Conservation (phyloP, 257 asterid genomes). For the Nyctanthes arbortristis region DNA sequence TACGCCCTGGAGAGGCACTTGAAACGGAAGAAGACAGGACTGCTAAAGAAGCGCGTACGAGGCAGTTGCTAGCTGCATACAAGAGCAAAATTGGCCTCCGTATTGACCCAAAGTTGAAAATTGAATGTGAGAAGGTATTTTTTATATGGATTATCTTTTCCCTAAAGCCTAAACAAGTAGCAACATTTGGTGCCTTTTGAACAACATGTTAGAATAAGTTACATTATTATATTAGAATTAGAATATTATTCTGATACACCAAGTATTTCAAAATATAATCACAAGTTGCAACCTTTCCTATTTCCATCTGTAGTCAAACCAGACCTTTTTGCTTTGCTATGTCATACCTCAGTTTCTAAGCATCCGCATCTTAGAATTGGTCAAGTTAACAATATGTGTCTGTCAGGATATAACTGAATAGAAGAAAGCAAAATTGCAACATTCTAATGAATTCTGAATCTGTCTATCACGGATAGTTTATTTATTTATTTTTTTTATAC, state of each 20-base stretch:
- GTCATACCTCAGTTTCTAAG: not conserved
- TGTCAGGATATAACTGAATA: no score
- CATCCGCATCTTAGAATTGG: no score
- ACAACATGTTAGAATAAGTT: not conserved
- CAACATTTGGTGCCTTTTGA: not conserved
- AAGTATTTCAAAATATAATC: not conserved
- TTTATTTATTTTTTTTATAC: no score
- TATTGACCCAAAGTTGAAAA: slow-evolving; percentile 67
- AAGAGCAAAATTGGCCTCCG: slow-evolving; percentile 62
- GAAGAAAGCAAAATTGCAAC: no score
- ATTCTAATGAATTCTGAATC: no score
- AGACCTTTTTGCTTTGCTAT: not conserved
- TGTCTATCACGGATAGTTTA: no score
- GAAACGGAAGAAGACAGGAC: slow-evolving; percentile 77
- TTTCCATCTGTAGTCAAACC: not conserved
- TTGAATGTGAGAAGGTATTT: slow-evolving; percentile 74
- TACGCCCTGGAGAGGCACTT: slow-evolving; percentile 86
- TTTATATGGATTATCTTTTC: not conserved
- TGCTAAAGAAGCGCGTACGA: slow-evolving; percentile 70
- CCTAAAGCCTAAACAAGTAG: not conserved
- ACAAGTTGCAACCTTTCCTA: not conserved
- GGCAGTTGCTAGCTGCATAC: slow-evolving; percentile 71
- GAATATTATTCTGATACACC: not conserved
- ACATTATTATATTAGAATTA: no score
- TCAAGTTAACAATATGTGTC: no score